Conservation (phyloP, 176 grass and related monocot species). For the Aegilops tauschii region DNA sequence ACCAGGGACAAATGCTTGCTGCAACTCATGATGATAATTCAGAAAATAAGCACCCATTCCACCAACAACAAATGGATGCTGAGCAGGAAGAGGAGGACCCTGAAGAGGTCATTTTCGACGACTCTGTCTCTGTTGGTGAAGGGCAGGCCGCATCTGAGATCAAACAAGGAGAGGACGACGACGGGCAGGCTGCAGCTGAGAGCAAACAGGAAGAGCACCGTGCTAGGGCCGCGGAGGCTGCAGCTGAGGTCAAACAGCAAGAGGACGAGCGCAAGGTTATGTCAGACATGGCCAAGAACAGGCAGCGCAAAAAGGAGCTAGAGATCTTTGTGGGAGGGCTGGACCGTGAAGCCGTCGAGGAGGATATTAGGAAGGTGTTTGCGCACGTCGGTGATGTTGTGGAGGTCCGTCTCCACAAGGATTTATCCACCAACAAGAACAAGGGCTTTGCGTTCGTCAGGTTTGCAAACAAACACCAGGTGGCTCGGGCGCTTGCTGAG, state of each 20-base stretch:
- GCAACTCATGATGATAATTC: constrained; percentile 4
- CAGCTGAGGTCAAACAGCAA: neutral
- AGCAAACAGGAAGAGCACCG: neutral
- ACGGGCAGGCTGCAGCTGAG: neutral
- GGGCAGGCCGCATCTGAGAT: neutral
- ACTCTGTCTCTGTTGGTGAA: constrained; percentile 2
- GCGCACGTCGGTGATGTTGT: constrained; percentile 50
- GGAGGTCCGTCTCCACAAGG: constrained; percentile 63
- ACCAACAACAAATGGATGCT: neutral
- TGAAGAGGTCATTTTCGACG: neutral
- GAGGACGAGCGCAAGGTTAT: constrained; percentile 47
- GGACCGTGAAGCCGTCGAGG: constrained; percentile 57
- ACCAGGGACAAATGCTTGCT: neutral
- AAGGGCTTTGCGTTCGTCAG: constrained; percentile 78
- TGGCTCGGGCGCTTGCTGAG: constrained; percentile 45
- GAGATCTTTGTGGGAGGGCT: constrained; percentile 78
- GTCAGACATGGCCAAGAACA: constrained; percentile 54
- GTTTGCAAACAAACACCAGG: constrained; percentile 65
- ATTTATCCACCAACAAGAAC: constrained; percentile 62
- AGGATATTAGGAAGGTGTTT: constrained; percentile 61
- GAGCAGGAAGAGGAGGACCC: neutral
- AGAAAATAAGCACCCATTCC: neutral
- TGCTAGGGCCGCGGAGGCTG: neutral
- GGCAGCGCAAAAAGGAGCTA: constrained; percentile 64
- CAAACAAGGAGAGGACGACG: neutral